phyloP scores from a whole-genome alignment of 2,329 filamentous ascomycete species.

The Cryphonectria carpinicola region DNA sequence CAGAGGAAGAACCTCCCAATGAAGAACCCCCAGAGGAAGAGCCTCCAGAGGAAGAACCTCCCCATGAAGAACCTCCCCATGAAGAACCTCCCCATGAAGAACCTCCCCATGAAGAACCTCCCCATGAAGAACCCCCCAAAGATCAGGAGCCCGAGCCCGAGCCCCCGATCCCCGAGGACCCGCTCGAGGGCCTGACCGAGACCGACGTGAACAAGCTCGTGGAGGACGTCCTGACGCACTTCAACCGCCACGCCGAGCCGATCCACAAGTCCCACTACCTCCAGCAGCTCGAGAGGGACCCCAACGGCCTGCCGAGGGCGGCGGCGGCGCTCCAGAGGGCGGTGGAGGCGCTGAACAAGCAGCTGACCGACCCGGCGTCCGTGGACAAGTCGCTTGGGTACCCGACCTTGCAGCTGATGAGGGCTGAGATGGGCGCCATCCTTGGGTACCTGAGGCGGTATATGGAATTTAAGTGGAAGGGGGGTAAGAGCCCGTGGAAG shows the following conservation, averaged over 20 bases:
- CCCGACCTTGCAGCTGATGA: not conserved
- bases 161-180: not conserved
- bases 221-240: not conserved
- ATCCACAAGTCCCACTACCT: not conserved
- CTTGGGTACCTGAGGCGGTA: not conserved
- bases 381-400: not conserved
- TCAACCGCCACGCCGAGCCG: not conserved
- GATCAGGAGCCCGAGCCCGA: not conserved
- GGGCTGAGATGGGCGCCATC: not conserved
- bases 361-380: not conserved
- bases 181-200: not conserved
- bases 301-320: not conserved
- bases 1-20: too few relatives aligned
- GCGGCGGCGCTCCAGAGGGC: too few relatives aligned
- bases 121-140: too few relatives aligned
- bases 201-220: not conserved
- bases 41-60: not conserved
- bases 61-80: not conserved
- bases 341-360: not conserved
- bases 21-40: too few relatives aligned
- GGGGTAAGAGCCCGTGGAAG: not conserved
- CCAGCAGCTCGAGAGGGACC: not conserved
- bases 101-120: too few relatives aligned
- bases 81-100: not conserved
- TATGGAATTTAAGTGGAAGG: not conserved